Base-by-base conservation (phyloP, 2,329 filamentous ascomycete genomes). In the Phyllachora maydis region DNA sequence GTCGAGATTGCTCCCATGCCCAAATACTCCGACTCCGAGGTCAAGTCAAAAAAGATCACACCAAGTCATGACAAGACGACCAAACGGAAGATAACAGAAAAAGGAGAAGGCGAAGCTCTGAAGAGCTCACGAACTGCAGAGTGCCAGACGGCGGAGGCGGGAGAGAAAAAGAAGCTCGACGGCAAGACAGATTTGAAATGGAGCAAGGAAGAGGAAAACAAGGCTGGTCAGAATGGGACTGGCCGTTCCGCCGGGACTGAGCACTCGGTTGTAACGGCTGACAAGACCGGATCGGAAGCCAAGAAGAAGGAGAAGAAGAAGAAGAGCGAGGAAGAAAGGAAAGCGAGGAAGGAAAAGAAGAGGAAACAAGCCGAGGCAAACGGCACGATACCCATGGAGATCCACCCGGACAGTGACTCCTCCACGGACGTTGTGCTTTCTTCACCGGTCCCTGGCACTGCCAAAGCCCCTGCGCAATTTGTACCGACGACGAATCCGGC, bases 241-340 rank as follows among this genome's bases (percentile, higher is more conserved):
- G 18, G 15, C 23, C n/a, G n/a, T n/a, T n/a, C n/a, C n/a, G 12
- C 23, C 21, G 18, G 43, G 20, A 40, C 39, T 24, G 28, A 45
- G 27, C n/a, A n/a, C n/a, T n/a, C n/a, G n/a, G n/a, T n/a, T n/a
- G n/a, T n/a, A n/a, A n/a, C n/a, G 26, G 30, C 30, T 19, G 32
- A 31, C 14, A 34, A 36, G 7, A 26, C 33, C 6, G 28, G 44
- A 19, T 39, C 39, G 25, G 36, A 40, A 1, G 68, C 56, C 6
- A 72, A 71, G 36, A 93, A 90, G 49, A 88, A 81, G 46, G 83
- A 93, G 41, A 93, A 92, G 57, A 93, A 93, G 51, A 92, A 91
- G 53, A 71, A 75, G 33, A 91, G 78, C 19, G 85, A 93, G 42
- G 82, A 85, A 29, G 85, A 93, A 46, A 63, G 83, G 19, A 91